These are phyloP conservation scores for Bryoglossum gracile DNA, from an alignment of 495 filamentous ascomycete genomes.

Conservation along the genomic window DNA sequence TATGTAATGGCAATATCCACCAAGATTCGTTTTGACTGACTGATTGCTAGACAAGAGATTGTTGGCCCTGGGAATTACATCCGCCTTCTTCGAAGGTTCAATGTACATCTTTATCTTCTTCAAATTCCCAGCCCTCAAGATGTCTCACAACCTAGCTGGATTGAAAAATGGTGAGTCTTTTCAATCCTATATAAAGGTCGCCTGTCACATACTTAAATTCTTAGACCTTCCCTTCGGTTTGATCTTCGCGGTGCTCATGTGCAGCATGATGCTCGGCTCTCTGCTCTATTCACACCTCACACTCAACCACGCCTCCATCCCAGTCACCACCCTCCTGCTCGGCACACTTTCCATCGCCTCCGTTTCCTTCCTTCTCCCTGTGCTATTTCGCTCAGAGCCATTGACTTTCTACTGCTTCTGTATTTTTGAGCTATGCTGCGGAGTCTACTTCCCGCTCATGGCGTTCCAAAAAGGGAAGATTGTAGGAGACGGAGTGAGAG, in stretches of 20 bases:
- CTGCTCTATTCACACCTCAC: conserved; percentile 32
- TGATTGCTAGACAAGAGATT: conserved; percentile 32
- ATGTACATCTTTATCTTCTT: conserved; percentile 57
- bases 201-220: too few species aligned
- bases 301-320: conserved; percentile 19
- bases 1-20: too few species aligned
- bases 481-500: conserved; percentile 42
- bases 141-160: conserved; percentile 27
- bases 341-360: conserved; percentile 31
- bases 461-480: conserved; percentile 41
- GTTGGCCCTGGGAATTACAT: conserved; percentile 38
- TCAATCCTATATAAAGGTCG: too few species aligned
- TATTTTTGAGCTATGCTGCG: conserved; percentile 45
- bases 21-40: too few species aligned
- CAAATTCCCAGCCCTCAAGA: conserved; percentile 43
- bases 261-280: conserved; percentile 42
- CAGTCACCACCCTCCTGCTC: conserved; percentile 27
- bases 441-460: conserved; percentile 48
- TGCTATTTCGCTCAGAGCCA: conserved; percentile 32
- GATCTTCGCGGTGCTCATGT: conserved; percentile 53
- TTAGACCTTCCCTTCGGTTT: conserved; percentile 44
- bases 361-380: conserved; percentile 34
- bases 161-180: neutral
- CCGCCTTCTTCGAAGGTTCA: conserved; percentile 48
- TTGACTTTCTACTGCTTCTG: conserved; percentile 46